Evolutionary conservation across 192 early-diverging fungal species (phyloP).

Genomic region (Phycomyces nitens): DNA sequence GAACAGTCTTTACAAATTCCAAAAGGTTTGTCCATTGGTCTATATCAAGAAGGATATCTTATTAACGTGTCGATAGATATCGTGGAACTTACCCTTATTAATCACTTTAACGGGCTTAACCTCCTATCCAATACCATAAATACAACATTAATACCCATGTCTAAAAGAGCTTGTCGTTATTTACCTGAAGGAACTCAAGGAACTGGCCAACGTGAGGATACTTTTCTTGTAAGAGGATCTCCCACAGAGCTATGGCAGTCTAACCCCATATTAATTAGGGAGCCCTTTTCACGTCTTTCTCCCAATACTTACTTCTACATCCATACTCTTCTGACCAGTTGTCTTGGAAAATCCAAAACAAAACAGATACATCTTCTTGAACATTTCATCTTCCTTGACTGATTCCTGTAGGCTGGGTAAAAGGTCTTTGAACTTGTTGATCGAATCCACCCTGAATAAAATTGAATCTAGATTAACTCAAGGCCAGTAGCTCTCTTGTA

Average conservation of each 20-base stretch:
- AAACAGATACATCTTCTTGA: conserved; percentile 19
- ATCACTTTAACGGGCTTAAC: conserved; percentile 23
- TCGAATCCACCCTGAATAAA: neutral
- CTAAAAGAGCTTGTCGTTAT: too few species aligned
- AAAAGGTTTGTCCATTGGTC: conserved; percentile 30
- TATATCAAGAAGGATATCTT: neutral
- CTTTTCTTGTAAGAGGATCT: conserved; percentile 11
- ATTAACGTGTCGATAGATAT: neutral
- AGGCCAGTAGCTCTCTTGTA: neutral
- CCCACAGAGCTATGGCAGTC: conserved; percentile 24
- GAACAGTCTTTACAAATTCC: conserved; percentile 20
- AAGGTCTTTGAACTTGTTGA: neutral
- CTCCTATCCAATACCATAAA: conserved; percentile 3
- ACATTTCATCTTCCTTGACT: neutral
- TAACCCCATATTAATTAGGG: neutral
- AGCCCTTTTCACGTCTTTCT: neutral
- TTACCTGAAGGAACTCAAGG: conserved; percentile 18
- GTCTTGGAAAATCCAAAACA: conserved; percentile 20
- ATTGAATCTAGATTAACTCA: too few species aligned
- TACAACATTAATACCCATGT: neutral
- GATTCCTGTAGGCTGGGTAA: neutral
- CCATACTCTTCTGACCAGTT: conserved; percentile 29
- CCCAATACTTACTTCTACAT: conserved; percentile 20
- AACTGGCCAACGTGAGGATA: conserved; percentile 15
- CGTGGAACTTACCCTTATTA: conserved; percentile 17